Evolutionary conservation across 2,329 filamentous ascomycete species (phyloP).

Genomic region (Colletotrichum incanum): DNA sequence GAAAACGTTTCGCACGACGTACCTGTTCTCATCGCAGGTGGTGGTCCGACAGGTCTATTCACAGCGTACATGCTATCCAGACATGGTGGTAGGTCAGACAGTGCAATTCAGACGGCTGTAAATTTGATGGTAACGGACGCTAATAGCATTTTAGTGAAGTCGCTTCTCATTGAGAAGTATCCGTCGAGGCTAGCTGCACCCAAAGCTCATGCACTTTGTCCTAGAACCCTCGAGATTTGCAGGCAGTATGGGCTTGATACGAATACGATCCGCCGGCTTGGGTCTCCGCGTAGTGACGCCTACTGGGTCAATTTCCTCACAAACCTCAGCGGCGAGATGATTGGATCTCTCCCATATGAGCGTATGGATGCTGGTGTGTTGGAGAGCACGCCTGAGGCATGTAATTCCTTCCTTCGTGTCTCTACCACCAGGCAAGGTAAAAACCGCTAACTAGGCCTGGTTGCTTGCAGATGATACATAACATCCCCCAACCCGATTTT

Average conservation of each 20-base stretch:
- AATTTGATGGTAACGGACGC: slow-evolving; percentile 33
- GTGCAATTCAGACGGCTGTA: not conserved
- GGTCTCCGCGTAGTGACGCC: slow-evolving; percentile 34
- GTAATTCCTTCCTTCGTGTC: not conserved
- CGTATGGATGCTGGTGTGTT: slow-evolving; percentile 39
- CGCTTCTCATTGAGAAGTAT: slow-evolving; percentile 52
- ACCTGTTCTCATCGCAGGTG: slow-evolving; percentile 55
- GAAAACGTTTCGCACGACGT: slow-evolving; percentile 44
- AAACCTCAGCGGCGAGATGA: slow-evolving; percentile 35
- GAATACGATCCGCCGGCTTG: slow-evolving; percentile 28
- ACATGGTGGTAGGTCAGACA: slow-evolving; percentile 37
- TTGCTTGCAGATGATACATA: slow-evolving; percentile 55
- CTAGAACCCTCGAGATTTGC: slow-evolving; percentile 42
- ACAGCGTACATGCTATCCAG: slow-evolving; percentile 51
- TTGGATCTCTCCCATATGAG: slow-evolving; percentile 39
- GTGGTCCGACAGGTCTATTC: slow-evolving; percentile 55
- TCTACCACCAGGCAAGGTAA: too few relatives aligned
- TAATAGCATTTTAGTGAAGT: slow-evolving; percentile 45
- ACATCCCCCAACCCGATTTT: slow-evolving; percentile 58
- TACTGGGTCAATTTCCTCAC: slow-evolving; percentile 42
- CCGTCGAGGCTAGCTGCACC: slow-evolving; percentile 49
- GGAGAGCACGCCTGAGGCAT: slow-evolving; percentile 41
- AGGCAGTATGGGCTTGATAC: slow-evolving; percentile 40
- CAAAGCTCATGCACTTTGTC: slow-evolving; percentile 42
- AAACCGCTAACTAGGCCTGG: not conserved